Base-by-base conservation (phyloP, 139 green algal genomes). In the Edaphochlamys debaryana region DNA sequence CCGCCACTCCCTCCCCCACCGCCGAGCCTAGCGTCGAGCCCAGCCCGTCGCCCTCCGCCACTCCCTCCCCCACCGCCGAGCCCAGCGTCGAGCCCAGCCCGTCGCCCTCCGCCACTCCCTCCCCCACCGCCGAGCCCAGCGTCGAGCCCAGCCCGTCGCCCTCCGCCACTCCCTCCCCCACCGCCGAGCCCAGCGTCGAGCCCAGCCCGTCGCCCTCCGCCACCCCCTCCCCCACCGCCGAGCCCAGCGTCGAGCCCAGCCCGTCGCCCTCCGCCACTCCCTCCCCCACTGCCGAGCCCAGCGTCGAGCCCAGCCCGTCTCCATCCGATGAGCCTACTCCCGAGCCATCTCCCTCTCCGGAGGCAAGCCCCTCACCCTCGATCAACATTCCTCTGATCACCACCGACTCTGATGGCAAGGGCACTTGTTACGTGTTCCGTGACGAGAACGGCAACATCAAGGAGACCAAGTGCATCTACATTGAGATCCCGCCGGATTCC, bases 381-480 rank as follows among this genome's bases (percentile, higher is more conserved):
- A 7, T 30, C 7, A 7, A 7, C 30, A 7, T 38, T 6, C 29
- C 29, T 5, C 60, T 7, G 15, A 38, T 37, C 60, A n/a, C 60
- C 36, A 79, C 71, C 34, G 56, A 69, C 40, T 2, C 37, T 56
- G 56, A 69, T 27, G 73, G 56, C 7, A 69, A 80, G 40, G 73
- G 56, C 40, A 40, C 25, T 13, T 80, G 73, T 37, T 80, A 69
- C 56, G 23, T 23, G 4, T 19, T 56, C 32, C 60, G 34, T 38
- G 73, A 80, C 29, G 4, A 30, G 25, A 38, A 45, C 37, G 56
- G 73, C 25, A 56, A 69, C 40, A 30, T 70, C 0, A 25, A 60
- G 0, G 6, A 60, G 5, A 40, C 52, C 38, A 56, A 6, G 6
- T 80, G 73, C 73, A 58, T 80, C 30, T 80, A 80, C 38, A 69